phyloP scores from a whole-genome alignment of 1,284 basidiomycete genomes.

The Naganishia cerealis region DNA sequence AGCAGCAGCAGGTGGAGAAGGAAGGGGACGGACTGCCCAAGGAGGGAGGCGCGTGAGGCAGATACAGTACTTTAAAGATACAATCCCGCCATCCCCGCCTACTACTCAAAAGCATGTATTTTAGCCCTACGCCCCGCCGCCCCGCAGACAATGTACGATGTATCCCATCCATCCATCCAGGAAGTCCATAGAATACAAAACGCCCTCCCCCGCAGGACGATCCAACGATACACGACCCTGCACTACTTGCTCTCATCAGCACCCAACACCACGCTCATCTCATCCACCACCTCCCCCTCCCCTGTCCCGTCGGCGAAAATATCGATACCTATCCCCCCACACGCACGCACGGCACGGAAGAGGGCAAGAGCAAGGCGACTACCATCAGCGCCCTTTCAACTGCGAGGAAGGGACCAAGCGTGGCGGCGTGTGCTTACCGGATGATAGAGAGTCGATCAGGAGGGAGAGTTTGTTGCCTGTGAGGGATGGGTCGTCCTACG shows the following conservation, averaged over 20 bases:
- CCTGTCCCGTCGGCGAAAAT: constrained; percentile 24
- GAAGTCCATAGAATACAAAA: neutral
- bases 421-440: constrained; percentile 20
- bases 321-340: neutral
- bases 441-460: constrained; percentile 34
- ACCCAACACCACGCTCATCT: constrained; percentile 23
- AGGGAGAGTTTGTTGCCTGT: constrained; percentile 30
- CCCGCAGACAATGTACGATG: neutral
- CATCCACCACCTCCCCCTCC: constrained; percentile 9
- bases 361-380: too few species aligned
- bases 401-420: neutral
- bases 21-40: neutral
- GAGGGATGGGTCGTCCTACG: constrained; percentile 33
- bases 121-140: too few species aligned
- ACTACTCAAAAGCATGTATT: too few species aligned
- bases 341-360: too few species aligned
- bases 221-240: neutral
- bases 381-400: too few species aligned
- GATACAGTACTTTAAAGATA: too few species aligned
- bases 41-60: neutral
- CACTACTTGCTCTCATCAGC: neutral
- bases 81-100: too few species aligned
- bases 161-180: constrained; percentile 3
- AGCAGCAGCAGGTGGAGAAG: neutral
- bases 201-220: neutral